A percentile compares a stretch with the other conserved stretches of the same genome.
These are phyloP conservation scores for Fusarium miscanthi DNA, from an alignment of 2,329 filamentous ascomycete genomes.

Conservation along the genomic window DNA sequence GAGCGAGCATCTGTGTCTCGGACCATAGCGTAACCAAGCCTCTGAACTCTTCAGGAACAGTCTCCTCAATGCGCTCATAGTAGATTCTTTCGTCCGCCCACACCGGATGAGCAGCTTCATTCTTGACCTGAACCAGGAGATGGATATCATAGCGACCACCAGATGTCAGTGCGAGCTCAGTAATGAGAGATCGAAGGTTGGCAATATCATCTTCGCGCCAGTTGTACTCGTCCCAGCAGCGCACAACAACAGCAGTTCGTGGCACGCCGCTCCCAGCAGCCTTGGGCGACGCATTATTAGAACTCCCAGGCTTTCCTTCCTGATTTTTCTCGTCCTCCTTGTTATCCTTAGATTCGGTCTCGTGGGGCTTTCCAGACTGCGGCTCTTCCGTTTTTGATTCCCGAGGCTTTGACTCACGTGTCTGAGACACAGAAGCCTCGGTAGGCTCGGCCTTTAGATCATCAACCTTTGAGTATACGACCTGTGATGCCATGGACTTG, in stretches of 20 bases:
- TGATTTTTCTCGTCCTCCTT: neutral
- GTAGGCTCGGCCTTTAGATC: neutral
- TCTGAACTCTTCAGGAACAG: slow-evolving; percentile 84
- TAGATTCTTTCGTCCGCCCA: slow-evolving; percentile 81
- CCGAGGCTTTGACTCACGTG: neutral
- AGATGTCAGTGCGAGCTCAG: slow-evolving; percentile 82
- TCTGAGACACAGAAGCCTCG: slow-evolving; percentile 12
- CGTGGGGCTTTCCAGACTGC: slow-evolving; percentile 12
- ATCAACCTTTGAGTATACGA: neutral
- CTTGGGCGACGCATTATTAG: slow-evolving; percentile 5
- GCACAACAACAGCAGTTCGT: slow-evolving; percentile 79
- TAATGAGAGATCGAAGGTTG: slow-evolving; percentile 84
- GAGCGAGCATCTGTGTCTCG: slow-evolving; percentile 88
- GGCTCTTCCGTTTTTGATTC: neutral
- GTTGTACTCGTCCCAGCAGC: slow-evolving; percentile 82
- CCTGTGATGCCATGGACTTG: neutral
- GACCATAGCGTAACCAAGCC: slow-evolving; percentile 94
- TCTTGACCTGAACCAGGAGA: slow-evolving; percentile 84
- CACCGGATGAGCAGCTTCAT: slow-evolving; percentile 78
- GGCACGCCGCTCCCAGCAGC: slow-evolving; percentile 33
- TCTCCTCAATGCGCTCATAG: slow-evolving; percentile 72
- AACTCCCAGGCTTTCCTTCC: neutral
- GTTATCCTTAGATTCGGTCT: slow-evolving; percentile 6
- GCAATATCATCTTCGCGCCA: slow-evolving; percentile 85
- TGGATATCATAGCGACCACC: slow-evolving; percentile 90